A percentile compares a stretch with the other conserved stretches of the same genome.
These are phyloP conservation scores for Chloroidium sp. DNA, from an alignment of 163 green algal species.

Conservation along the genomic window DNA sequence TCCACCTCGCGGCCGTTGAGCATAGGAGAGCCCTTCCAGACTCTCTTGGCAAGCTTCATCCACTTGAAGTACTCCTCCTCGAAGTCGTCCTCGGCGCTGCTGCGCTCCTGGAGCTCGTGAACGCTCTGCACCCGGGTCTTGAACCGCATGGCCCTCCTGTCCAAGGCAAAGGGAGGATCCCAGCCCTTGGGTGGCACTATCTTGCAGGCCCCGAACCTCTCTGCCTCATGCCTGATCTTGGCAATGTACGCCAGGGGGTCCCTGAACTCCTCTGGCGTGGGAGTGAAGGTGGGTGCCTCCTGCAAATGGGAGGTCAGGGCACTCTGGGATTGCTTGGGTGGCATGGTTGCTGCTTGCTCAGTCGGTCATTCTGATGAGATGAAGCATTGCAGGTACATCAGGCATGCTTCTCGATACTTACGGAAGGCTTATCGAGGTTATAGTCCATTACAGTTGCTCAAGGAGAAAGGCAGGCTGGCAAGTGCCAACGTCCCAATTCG, in stretches of 20 bases:
- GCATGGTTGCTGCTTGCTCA: neutral
- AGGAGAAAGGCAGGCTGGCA: no score
- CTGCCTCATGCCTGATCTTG: slow-evolving; percentile 14
- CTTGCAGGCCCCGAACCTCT: slow-evolving; percentile 37
- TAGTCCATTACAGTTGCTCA: no score
- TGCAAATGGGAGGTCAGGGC: neutral
- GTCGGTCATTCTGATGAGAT: no score
- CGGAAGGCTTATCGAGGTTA: no score
- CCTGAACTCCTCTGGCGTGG: slow-evolving; percentile 31
- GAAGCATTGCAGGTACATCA: no score
- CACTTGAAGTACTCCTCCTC: slow-evolving; percentile 35
- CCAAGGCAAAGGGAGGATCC: slow-evolving; percentile 24
- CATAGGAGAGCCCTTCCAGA: slow-evolving; percentile 39
- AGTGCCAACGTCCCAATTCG: no score
- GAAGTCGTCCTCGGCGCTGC: slow-evolving; percentile 25
- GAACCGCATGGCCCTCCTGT: slow-evolving; percentile 29
- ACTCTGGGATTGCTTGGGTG: neutral
- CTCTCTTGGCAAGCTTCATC: slow-evolving; percentile 27
- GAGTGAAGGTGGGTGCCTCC: slow-evolving; percentile 33
- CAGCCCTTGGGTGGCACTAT: slow-evolving; percentile 39
- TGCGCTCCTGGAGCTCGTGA: slow-evolving; percentile 35
- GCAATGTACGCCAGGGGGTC: slow-evolving; percentile 40
- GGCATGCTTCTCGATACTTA: no score
- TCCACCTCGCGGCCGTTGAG: slow-evolving; percentile 64
- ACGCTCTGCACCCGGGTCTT: slow-evolving; percentile 55